Evolutionary conservation across 1,284 basidiomycete genomes (phyloP).

Genomic region (Erythrobasidium hasegawianum): DNA sequence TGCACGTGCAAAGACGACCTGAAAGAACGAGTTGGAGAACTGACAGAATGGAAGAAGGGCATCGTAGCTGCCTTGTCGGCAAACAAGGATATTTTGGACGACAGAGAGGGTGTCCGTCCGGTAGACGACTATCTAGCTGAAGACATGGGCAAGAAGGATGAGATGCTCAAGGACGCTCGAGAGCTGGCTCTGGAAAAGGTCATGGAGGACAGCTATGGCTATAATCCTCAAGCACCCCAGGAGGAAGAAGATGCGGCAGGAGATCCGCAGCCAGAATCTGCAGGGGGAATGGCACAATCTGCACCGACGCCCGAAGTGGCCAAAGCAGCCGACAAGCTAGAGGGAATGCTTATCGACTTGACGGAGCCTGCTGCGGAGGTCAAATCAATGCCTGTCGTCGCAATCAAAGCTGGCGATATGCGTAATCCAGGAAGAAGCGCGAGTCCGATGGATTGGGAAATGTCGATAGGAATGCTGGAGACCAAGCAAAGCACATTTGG

Average conservation of each 20-base stretch:
- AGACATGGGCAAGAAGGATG: not conserved
- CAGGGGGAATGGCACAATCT: not conserved
- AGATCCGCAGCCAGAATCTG: not conserved
- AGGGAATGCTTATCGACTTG: too few relatives aligned
- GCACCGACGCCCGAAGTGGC: not conserved
- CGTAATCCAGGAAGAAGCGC: too few relatives aligned
- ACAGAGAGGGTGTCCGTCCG: slow-evolving; percentile 19
- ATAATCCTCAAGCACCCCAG: not conserved
- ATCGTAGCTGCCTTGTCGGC: slow-evolving; percentile 37
- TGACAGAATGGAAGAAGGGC: slow-evolving; percentile 17
- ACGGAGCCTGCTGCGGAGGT: too few relatives aligned
- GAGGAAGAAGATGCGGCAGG: not conserved
- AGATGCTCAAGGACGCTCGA: not conserved
- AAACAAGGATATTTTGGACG: not conserved
- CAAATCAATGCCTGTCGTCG: too few relatives aligned
- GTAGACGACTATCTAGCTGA: slow-evolving; percentile 5
- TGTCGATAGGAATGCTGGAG: too few relatives aligned
- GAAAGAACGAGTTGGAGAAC: slow-evolving; percentile 26
- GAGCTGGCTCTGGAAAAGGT: slow-evolving; percentile 9
- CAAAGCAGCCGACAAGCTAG: too few relatives aligned
- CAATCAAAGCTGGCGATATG: too few relatives aligned
- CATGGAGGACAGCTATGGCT: slow-evolving; percentile 14
- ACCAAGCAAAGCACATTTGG: not conserved
- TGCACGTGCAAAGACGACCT: slow-evolving; percentile 28
- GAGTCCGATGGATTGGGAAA: too few relatives aligned